Conservation (phyloP, 257 asterid species). For the Osmanthus fragrans region DNA sequence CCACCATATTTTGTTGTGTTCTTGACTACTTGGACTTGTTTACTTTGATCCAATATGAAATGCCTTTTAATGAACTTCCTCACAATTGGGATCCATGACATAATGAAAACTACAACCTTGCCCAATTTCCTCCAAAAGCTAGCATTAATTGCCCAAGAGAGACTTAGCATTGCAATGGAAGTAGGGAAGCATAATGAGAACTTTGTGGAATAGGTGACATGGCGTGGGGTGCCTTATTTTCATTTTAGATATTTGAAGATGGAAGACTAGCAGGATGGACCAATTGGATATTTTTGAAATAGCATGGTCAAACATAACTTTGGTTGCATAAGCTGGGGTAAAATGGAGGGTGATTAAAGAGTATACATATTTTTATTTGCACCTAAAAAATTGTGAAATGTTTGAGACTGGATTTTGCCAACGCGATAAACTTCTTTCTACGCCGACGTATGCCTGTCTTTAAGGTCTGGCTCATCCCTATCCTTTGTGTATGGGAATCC, state of each 20-base stretch:
- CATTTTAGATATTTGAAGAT: background rate
- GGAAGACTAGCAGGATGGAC: background rate
- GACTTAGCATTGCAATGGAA: background rate
- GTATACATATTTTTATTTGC: background rate
- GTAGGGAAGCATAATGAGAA: background rate
- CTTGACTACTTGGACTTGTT: background rate
- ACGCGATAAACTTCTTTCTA: too few relatives aligned
- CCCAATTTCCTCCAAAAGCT: background rate
- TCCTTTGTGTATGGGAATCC: background rate
- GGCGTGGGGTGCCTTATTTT: background rate
- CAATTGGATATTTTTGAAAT: background rate
- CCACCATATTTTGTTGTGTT: background rate
- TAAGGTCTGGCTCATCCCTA: background rate
- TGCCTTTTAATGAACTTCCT: background rate
- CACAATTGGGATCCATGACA: background rate
- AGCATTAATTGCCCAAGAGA: background rate
- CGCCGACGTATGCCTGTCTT: too few relatives aligned
- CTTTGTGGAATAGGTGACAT: background rate
- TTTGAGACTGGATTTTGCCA: too few relatives aligned
- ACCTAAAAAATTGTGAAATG: background rate
- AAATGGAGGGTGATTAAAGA: background rate
- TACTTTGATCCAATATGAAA: conserved; percentile 1
- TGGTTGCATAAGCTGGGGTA: background rate
- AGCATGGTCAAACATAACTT: background rate
- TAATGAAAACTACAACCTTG: background rate